Evolutionary conservation across 176 grass and related monocot genomes (phyloP).

Genomic region (Musa acuminata): DNA sequence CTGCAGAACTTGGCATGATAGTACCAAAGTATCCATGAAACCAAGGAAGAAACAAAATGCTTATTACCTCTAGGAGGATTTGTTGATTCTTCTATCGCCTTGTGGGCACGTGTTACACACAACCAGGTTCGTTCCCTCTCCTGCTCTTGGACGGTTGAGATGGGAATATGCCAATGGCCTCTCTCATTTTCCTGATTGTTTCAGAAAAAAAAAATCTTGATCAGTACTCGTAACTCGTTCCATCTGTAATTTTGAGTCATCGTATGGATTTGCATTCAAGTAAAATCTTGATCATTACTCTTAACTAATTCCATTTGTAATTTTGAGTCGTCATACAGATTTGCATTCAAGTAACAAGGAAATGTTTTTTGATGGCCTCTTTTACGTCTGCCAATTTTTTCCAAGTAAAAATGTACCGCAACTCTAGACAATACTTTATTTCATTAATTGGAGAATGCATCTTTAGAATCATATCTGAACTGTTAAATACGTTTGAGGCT

Average conservation of each 20-base stretch:
- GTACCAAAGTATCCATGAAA: not conserved
- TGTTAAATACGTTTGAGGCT: not conserved
- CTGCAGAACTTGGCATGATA: not conserved
- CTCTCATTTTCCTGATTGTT: slow-evolving; percentile 47
- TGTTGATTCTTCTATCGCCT: not conserved
- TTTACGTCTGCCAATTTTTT: not conserved
- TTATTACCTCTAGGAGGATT: not conserved
- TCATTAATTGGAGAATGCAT: not conserved
- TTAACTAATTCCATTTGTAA: too few species aligned
- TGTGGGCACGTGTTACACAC: slow-evolving; percentile 30
- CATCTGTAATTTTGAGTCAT: not conserved
- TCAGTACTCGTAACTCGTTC: not conserved
- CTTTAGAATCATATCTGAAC: too few species aligned
- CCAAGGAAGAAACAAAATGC: not conserved
- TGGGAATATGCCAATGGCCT: slow-evolving; percentile 68
- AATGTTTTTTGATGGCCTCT: too few species aligned
- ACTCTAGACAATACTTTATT: not conserved
- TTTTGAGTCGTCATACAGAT: too few species aligned
- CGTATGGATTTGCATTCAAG: too few species aligned
- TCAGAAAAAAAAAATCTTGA: not conserved
- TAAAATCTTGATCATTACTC: too few species aligned
- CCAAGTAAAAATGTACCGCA: not conserved
- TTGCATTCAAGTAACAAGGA: too few species aligned
- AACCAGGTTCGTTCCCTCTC: slow-evolving; percentile 44
- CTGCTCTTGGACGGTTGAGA: slow-evolving; percentile 24